A percentile compares a stretch with the other conserved stretches of the same genome.
Conservation (phyloP, 1,284 basidiomycete genomes). For the Sphagnurus paluster region DNA sequence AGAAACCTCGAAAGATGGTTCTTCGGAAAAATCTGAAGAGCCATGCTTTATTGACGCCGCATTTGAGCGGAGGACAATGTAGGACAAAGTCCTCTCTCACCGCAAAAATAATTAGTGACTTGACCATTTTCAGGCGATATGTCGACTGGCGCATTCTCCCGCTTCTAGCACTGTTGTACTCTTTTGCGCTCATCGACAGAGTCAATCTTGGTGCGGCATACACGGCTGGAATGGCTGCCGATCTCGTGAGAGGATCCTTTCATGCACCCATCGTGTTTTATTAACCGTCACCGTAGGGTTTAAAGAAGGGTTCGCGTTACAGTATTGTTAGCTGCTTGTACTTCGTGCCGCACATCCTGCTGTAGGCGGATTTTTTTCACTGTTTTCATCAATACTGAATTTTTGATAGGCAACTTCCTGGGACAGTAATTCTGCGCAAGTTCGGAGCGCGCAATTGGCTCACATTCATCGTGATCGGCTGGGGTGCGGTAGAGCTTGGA, state of each 20-base stretch:
- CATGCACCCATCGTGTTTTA: not conserved
- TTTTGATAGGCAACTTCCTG: constrained; percentile 37
- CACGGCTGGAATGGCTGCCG: constrained; percentile 43
- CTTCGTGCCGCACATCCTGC: constrained; percentile 39
- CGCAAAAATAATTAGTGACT: constrained; percentile 4
- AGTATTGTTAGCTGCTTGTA: constrained; percentile 38
- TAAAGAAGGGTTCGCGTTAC: constrained; percentile 30
- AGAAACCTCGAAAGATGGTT: constrained; percentile 9
- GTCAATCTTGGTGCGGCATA: constrained; percentile 44
- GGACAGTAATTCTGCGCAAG: constrained; percentile 37
- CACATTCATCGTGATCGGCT: constrained; percentile 35
- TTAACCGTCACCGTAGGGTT: constrained; percentile 21
- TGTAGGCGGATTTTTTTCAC: constrained; percentile 24
- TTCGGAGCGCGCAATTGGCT: constrained; percentile 42
- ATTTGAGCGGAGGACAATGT: constrained; percentile 40
- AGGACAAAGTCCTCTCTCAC: constrained; percentile 9
- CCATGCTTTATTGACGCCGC: constrained; percentile 13
- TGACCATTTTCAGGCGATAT: constrained; percentile 30
- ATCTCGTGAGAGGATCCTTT: constrained; percentile 31
- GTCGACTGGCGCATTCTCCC: constrained; percentile 44
- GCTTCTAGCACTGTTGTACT: constrained; percentile 38
- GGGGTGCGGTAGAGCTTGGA: constrained; percentile 39
- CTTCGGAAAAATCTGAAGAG: constrained; percentile 22
- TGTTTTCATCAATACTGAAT: constrained; percentile 4
- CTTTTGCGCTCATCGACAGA: constrained; percentile 44